Evolutionary conservation across 176 grass and related monocot species (phyloP).

Genomic region (Pharus latifolius): DNA sequence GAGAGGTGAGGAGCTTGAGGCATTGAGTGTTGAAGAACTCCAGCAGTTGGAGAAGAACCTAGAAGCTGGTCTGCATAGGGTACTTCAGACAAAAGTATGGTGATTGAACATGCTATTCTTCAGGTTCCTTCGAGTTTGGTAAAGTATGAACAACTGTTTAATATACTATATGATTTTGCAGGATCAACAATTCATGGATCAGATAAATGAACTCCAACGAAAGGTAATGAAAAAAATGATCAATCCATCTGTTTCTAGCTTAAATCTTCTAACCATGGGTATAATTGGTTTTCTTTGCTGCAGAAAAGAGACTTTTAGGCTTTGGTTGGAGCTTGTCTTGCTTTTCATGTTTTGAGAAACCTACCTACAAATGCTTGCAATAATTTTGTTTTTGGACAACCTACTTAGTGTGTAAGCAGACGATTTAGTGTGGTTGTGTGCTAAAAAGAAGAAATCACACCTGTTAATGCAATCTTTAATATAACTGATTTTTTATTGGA

Average conservation of each 20-base stretch:
- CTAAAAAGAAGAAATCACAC: neutral
- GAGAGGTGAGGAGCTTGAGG: conserved; percentile 94
- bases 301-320: neutral
- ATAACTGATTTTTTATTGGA: neutral
- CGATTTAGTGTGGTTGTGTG: neutral
- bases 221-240: conserved; percentile 50
- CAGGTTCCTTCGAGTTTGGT: neutral
- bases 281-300: neutral
- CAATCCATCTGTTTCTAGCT: neutral
- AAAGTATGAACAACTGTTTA: neutral
- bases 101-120: neutral
- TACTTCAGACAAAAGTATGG: conserved; percentile 75
- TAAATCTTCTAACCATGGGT: neutral
- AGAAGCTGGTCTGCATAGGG: conserved; percentile 56
- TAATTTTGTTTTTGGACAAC: neutral
- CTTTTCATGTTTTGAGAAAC: neutral
- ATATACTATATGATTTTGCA: conserved; percentile 22
- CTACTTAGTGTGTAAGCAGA: neutral
- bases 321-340: neutral
- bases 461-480: neutral
- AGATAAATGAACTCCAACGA: conserved; percentile 58
- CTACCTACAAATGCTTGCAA: neutral
- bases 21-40: conserved; percentile 67
- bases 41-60: conserved; percentile 78
- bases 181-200: conserved; percentile 73